phyloP scores from a whole-genome alignment of 148 eudicot genomes.

The Hydrangea macrophylla region DNA sequence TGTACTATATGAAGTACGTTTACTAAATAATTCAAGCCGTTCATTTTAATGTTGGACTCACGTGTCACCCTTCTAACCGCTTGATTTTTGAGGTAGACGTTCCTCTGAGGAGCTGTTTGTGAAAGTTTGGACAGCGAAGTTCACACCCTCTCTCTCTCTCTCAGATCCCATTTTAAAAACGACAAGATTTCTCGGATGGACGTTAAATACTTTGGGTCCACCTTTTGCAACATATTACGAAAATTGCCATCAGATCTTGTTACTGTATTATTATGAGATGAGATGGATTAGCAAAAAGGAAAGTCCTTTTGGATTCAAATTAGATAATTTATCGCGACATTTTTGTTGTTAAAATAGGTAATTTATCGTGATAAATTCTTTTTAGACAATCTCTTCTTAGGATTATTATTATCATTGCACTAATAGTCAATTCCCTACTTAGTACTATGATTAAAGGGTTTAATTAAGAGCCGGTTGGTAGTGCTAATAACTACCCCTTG shows the following conservation, averaged over 20 bases:
- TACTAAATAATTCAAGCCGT: not conserved
- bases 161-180: conserved; percentile 8
- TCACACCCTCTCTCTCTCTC: not conserved
- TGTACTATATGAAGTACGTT: too few species aligned
- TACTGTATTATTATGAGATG: conserved; percentile 8
- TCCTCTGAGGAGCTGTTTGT: not conserved
- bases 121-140: conserved; percentile 15
- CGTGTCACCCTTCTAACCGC: not conserved
- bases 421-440: too few species aligned
- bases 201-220: not conserved
- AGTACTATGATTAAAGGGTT: too few species aligned
- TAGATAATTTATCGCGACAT: not conserved
- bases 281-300: not conserved
- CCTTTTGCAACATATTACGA: not conserved
- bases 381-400: too few species aligned
- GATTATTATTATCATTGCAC: too few species aligned
- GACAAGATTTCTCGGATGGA: conserved; percentile 21
- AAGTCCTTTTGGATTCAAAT: not conserved
- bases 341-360: too few species aligned
- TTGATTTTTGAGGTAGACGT: not conserved
- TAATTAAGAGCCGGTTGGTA: too few species aligned
- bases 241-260: conserved; percentile 4
- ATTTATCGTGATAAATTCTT: too few species aligned
- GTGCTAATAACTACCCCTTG: too few species aligned
- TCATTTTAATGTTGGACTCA: not conserved